A percentile compares a stretch with the other conserved stretches of the same genome.
Evolutionary conservation across 1,139 yeast genomes (phyloP).

Genomic region (Spathaspora sp.): DNA sequence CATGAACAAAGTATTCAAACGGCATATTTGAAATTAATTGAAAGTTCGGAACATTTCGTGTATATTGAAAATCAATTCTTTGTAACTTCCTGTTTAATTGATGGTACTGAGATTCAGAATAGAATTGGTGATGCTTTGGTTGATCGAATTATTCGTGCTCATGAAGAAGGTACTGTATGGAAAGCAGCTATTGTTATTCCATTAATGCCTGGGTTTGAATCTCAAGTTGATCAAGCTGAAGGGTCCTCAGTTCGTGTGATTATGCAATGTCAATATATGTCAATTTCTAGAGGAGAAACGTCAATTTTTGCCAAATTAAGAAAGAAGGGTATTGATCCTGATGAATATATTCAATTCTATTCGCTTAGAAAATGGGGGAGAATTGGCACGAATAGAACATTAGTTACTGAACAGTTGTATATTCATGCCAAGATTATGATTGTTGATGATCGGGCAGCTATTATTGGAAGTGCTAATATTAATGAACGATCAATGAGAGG

Average conservation of each 20-base stretch:
- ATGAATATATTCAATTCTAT: conserved; percentile 87
- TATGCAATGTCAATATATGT: conserved; percentile 94
- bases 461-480: conserved; percentile 95
- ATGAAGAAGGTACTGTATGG: conserved; percentile 77
- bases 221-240: conserved; percentile 90
- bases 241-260: conserved; percentile 93
- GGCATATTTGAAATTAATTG: conserved; percentile 88
- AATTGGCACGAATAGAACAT: conserved; percentile 69
- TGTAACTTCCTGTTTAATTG: conserved; percentile 82
- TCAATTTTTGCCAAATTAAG: conserved; percentile 84
- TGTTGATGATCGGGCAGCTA: conserved; percentile 91
- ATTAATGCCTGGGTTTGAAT: conserved; percentile 95
- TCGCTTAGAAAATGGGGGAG: conserved; percentile 95
- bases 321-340: conserved; percentile 81
- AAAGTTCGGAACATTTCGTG: conserved; percentile 87
- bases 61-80: conserved; percentile 96
- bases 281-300: conserved; percentile 88
- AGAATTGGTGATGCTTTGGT: conserved; percentile 95
- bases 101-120: conserved; percentile 83
- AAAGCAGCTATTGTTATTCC: conserved; percentile 90
- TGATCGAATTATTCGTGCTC: conserved; percentile 88
- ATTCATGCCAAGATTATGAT: conserved; percentile 91
- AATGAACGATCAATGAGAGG: conserved; percentile 97
- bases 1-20: conserved; percentile 90
- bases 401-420: conserved; percentile 89